Base-by-base conservation (phyloP, 2,329 filamentous ascomycete species). In the Dothistroma pini region DNA sequence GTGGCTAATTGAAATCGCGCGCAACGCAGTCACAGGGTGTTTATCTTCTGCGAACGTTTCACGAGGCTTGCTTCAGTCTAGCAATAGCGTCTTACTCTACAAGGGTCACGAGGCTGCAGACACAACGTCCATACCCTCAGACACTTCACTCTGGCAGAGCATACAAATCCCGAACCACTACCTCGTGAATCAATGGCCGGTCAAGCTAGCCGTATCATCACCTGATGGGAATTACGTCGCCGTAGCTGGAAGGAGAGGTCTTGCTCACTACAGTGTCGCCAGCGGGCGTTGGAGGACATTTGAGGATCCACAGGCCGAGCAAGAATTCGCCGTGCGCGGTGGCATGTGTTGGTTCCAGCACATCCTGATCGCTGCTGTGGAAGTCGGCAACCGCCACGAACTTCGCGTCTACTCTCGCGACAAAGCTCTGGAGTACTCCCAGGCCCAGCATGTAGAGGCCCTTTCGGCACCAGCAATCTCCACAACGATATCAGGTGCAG, bases 331-430 rank as follows among this genome's bases (percentile, higher is more conserved):
- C 25, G 91, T 99, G 14, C 84, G 93, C 64, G 95, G 95, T 54
- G 95, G 95, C 7, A 96, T 99, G 93, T 97, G 93, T 74, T 99
- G 95, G 95, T 93, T 96, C 73, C 92, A 96, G 67, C 93, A 99
- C 76, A 90, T 97, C 34, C 81, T 99, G 19, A 90, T 97, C 59
- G 93, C 92, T 44, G 92, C 93, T 4, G 88, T 97, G n/a, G 95
- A 99, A 75, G 87, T 86, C 57, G 90, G 89, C 67, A 85, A 87
- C 66, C 87, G 87, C 22, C 92, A 92, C 70, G 71, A 87, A 81
- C 78, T 99, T 54, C 89, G 95, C n/a, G 82, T 99, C 16, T 97
- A 93, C 75, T 96, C 93, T 0, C 86, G 96, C 60, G 95, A 99
- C 74, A 83, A 88, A 29, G 80, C 87, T 11, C 83, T 99, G 19